Evolutionary conservation across 192 early-diverging fungal genomes (phyloP), one percentile per base, ranked within the genome.

Genomic region (Backusella tuberculispora): DNA sequence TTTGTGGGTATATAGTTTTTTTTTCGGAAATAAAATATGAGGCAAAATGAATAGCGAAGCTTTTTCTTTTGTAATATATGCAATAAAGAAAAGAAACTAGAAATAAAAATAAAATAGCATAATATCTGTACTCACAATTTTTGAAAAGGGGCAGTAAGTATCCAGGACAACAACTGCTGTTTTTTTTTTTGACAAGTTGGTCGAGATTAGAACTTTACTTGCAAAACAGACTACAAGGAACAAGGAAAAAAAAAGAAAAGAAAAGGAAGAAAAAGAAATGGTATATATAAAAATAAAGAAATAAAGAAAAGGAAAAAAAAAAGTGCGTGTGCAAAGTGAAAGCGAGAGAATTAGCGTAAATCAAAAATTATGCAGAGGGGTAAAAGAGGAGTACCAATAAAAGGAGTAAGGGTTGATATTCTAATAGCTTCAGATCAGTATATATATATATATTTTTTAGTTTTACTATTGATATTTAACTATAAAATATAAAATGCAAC

Each of bases 51-150:
- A 60, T 2, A 60, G 21, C 12, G 10, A 26, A 60, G 10, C 19
- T 60, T 60, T 26, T 50, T 56, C 21, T 26, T 60, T 60, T 60
- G 21, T 24, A 26, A 26, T 60, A 12, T 60, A 60, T 60, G 53
- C 53, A 60, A 24, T 26, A 60, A 60, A 60, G 53, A 60, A 60
- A 56, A 26, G 21, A 60, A 26, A 60, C 53, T 26, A 60, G 21
- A 60, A 60, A 60, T 14, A 60, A 60, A 24, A 60, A 60, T 19
- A 60, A 19, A 50, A 8, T 60, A 60, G 13, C 26, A 60, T 60
- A 60, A 60, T 26, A 60, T 60, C 53, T 60, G 53, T 60, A 60
- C 53, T 60, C 53, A 60, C 53, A 60, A 60, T 60, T 60, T 60
- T 56, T 50, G n/a, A 60, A 60, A 60, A 60, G 53, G 53, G 19